Conservation (phyloP, 2,329 filamentous ascomycete species). For the Cladorrhinum sp. region DNA sequence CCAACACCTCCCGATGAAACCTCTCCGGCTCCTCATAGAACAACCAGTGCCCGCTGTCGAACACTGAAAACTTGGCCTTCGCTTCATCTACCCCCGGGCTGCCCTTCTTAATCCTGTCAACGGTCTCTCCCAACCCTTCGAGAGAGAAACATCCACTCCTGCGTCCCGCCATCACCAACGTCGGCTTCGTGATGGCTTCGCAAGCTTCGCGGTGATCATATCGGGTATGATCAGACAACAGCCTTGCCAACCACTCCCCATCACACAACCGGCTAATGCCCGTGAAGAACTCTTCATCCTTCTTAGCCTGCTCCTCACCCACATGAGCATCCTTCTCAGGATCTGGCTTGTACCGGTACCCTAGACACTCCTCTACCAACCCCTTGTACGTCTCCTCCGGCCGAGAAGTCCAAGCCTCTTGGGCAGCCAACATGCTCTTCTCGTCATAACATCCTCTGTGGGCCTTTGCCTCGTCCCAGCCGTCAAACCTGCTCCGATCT, state of each 20-base stretch:
- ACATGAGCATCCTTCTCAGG: constrained; percentile 22
- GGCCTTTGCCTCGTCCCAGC: constrained; percentile 33
- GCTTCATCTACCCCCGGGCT: constrained; percentile 18
- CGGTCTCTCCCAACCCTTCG: constrained; percentile 38
- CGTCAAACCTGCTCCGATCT: constrained; percentile 33
- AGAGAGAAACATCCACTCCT: constrained; percentile 39
- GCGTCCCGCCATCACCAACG: constrained; percentile 37
- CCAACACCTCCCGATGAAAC: constrained; percentile 36
- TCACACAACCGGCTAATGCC: constrained; percentile 35
- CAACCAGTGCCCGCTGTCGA: constrained; percentile 40
- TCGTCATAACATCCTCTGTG: constrained; percentile 40
- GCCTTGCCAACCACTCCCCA: constrained; percentile 36
- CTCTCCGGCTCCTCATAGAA: constrained; percentile 40
- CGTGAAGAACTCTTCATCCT: constrained; percentile 37
- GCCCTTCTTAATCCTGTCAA: constrained; percentile 28
- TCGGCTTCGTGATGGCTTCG: constrained; percentile 34
- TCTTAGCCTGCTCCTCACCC: constrained; percentile 23
- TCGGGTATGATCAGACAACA: constrained; percentile 40
- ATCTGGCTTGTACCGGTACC: constrained; percentile 33
- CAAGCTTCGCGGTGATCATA: constrained; percentile 42
- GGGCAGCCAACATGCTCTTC: constrained; percentile 34
- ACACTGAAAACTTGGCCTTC: constrained; percentile 32
- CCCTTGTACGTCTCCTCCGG: constrained; percentile 29
- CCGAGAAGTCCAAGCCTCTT: constrained; percentile 28
- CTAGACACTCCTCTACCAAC: constrained; percentile 36